Evolutionary conservation across 2,329 filamentous ascomycete species (phyloP).

Genomic region (Cytospora chrysosperma): DNA sequence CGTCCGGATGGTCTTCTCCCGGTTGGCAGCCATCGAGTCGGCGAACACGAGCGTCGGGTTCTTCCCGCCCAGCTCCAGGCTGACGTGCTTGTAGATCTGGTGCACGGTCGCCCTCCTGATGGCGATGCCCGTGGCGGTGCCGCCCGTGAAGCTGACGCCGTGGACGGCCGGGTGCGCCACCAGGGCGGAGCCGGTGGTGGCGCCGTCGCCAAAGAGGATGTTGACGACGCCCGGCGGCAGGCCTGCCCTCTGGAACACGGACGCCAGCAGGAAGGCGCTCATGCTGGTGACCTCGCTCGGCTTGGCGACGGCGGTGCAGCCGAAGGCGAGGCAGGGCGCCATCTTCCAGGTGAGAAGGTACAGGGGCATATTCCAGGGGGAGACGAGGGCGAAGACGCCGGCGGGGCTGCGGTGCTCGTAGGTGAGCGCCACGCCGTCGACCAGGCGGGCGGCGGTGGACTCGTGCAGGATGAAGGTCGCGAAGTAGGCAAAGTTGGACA

Average conservation of each 20-base stretch:
- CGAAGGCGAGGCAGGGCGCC: slow-evolving; percentile 37
- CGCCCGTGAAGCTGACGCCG: slow-evolving; percentile 36
- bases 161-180: slow-evolving; percentile 30
- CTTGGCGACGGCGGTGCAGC: slow-evolving; percentile 37
- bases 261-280: slow-evolving; percentile 33
- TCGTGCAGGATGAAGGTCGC: slow-evolving; percentile 37
- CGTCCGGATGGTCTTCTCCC: slow-evolving; percentile 54
- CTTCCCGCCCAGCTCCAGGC: slow-evolving; percentile 46
- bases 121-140: slow-evolving; percentile 34
- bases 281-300: slow-evolving; percentile 37
- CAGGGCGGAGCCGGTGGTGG: slow-evolving; percentile 33
- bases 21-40: slow-evolving; percentile 42
- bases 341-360: slow-evolving; percentile 39
- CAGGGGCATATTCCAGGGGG: slow-evolving; percentile 39
- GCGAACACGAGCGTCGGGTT: slow-evolving; percentile 52
- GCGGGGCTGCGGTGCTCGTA: slow-evolving; percentile 37
- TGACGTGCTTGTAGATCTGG: slow-evolving; percentile 35
- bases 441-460: slow-evolving; percentile 33
- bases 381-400: slow-evolving; percentile 36
- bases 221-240: slow-evolving; percentile 35
- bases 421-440: slow-evolving; percentile 34
- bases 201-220: slow-evolving; percentile 35
- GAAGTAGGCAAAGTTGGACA: slow-evolving; percentile 38
- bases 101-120: slow-evolving; percentile 34
- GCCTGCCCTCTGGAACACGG: slow-evolving; percentile 29